Evolutionary conservation across 169 alveolate genomes (phyloP).

Genomic region (Toxoplasma gondii): DNA sequence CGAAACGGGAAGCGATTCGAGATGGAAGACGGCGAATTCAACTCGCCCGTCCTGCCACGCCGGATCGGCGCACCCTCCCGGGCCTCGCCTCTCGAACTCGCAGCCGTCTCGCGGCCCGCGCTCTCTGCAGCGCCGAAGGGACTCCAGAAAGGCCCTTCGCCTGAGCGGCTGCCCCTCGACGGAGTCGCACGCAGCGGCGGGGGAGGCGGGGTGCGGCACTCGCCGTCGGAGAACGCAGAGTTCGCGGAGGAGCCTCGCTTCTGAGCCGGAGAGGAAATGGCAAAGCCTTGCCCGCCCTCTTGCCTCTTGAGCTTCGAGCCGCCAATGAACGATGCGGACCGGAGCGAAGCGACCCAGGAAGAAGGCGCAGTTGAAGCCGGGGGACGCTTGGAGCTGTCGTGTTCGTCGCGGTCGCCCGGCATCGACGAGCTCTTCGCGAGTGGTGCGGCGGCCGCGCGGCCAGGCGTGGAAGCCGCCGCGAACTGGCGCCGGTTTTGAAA

Average conservation of each 20-base stretch:
- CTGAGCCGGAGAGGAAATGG: too few relatives aligned
- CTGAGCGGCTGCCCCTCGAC: too few relatives aligned
- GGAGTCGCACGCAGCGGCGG: too few relatives aligned
- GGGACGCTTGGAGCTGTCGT: too few relatives aligned
- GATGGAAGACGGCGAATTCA: not conserved
- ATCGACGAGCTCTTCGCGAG: too few relatives aligned
- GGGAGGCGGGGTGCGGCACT: not conserved
- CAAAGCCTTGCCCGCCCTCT: not conserved
- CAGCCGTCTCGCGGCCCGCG: not conserved
- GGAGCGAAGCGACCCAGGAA: not conserved
- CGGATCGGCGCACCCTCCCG: not conserved
- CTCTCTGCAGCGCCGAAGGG: too few relatives aligned
- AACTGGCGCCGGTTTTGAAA: too few relatives aligned
- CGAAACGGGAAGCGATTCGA: not conserved
- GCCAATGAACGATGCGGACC: not conserved
- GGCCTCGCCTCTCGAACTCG: not conserved
- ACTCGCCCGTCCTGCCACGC: not conserved
- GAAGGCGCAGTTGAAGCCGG: not conserved
- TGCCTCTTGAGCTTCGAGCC: not conserved
- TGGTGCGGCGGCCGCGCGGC: too few relatives aligned
- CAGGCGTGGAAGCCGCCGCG: too few relatives aligned
- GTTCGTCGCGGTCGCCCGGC: too few relatives aligned
- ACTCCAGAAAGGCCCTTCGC: too few relatives aligned
- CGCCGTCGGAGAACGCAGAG: not conserved
- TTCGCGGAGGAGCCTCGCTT: not conserved